These are phyloP conservation scores for Fistulinella prunicolor DNA, from an alignment of 768 basidiomycete genomes.

Conservation along the genomic window DNA sequence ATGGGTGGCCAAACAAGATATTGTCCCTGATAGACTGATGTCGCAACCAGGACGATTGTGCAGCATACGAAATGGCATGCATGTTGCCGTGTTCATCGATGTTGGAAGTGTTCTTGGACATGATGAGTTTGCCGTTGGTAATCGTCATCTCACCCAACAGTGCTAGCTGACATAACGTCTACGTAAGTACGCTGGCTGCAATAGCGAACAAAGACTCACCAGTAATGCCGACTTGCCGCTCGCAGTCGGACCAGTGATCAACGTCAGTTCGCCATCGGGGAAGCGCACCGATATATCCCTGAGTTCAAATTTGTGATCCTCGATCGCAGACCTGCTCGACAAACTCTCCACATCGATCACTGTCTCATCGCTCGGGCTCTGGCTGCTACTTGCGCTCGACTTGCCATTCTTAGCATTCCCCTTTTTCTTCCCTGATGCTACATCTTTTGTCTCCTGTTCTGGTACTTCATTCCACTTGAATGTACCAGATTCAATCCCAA, in stretches of 20 bases:
- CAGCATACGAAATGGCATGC: slow-evolving; percentile 67
- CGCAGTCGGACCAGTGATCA: slow-evolving; percentile 49
- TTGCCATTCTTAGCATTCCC: slow-evolving; percentile 4
- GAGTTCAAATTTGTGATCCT: slow-evolving; percentile 38
- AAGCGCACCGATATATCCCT: slow-evolving; percentile 44
- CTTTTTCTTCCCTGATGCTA: slow-evolving; percentile 16
- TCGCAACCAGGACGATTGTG: slow-evolving; percentile 68
- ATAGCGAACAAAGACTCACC: slow-evolving; percentile 17
- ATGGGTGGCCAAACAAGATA: slow-evolving; percentile 72
- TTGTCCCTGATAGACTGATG: slow-evolving; percentile 78
- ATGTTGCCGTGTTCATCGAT: slow-evolving; percentile 60
- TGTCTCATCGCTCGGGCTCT: slow-evolving; percentile 1
- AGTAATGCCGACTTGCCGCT: slow-evolving; percentile 50
- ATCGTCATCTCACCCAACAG: slow-evolving; percentile 41
- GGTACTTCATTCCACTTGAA: slow-evolving; percentile 59
- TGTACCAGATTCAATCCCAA: slow-evolving; percentile 49
- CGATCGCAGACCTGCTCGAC: slow-evolving; percentile 11
- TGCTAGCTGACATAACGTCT: slow-evolving; percentile 24
- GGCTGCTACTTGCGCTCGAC: background rate
- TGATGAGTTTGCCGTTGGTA: slow-evolving; percentile 33
- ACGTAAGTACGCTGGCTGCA: background rate
- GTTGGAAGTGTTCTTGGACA: slow-evolving; percentile 47
- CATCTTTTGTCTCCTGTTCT: slow-evolving; percentile 26
- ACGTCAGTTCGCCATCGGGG: slow-evolving; percentile 44
- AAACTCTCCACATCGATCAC: slow-evolving; percentile 15